Evolutionary conservation across 768 basidiomycete species (phyloP).

Genomic region (Gelatoporia subvermispora): DNA sequence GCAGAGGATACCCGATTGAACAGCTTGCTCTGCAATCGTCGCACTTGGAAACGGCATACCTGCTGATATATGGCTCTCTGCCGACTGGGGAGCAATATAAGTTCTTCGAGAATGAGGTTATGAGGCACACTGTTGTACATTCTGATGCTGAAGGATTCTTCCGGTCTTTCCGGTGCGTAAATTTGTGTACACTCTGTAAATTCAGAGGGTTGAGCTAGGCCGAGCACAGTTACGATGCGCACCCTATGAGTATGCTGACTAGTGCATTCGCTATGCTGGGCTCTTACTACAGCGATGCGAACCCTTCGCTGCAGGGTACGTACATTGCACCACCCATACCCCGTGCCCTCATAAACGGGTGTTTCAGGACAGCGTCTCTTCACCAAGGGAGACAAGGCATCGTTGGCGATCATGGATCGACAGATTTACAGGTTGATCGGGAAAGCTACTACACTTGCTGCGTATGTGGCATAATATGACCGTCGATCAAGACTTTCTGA

Average conservation of each 20-base stretch:
- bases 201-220: background rate
- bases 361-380: conserved; percentile 68
- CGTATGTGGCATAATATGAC: conserved; percentile 39
- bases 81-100: conserved; percentile 58
- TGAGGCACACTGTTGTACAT: conserved; percentile 60
- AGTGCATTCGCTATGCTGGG: conserved; percentile 86
- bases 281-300: conserved; percentile 83
- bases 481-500: background rate
- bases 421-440: conserved; percentile 88
- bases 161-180: conserved; percentile 35
- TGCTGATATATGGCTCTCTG: conserved; percentile 83
- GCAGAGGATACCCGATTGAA: conserved; percentile 89
- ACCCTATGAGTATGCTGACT: conserved; percentile 88
- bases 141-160: conserved; percentile 38
- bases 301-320: conserved; percentile 79
- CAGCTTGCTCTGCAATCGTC: conserved; percentile 77
- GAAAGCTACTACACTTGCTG: conserved; percentile 84
- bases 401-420: conserved; percentile 82
- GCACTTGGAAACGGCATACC: conserved; percentile 81
- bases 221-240: conserved; percentile 70
- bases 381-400: conserved; percentile 59
- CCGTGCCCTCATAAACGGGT: background rate
- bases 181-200: background rate
- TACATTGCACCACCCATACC: background rate
- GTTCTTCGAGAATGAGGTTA: conserved; percentile 68